Base-by-base conservation (phyloP, 2,329 filamentous ascomycete species). In the Blastomyces silverae region DNA sequence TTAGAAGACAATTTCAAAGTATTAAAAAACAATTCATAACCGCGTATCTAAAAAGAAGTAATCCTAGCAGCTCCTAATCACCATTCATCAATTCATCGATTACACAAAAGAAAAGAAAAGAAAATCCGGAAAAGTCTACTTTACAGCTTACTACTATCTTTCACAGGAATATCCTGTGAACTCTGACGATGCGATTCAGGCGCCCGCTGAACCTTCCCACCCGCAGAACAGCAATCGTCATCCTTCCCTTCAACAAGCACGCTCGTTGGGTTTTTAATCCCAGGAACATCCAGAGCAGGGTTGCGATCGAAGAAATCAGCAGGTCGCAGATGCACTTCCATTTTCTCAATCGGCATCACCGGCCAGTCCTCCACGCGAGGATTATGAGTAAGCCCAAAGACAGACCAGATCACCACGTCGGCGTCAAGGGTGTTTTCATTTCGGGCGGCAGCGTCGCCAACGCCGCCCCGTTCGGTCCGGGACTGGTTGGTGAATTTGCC, bases 291-390 rank as follows among this genome's bases (percentile, higher is more conserved):
- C 64, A 82, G 77, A 2, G 77, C 76, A 0, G 81, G 81, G 61
- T 83, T 83, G 53, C 70, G 71, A 28, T 77, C 74, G 65, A 83
- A 83, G 75, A 83, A 83, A 68, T 83, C 79, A 11, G 76, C 73
- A 4, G 81, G 80, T 63, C 78, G 76, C 64, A 81, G 74, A 34
- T 79, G 74, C 5, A 83, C 68, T 66, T 79, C 76, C 66, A 81
- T 78, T 48, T 80, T 80, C 67, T 83, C 81, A 1, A 76, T 74
- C 0, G 81, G 81, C 78, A 73, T 74, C 25, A 83, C 79, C 3
- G 81, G 81, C 78, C 79, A 83, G 66, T 82, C 81, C 68, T 83
- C 81, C 1, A 79, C 74, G n/a, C 81, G 68, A 8, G 81, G 81
- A 64, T 82, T 83, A 67, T 83, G 81, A 31, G 81, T 83, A 63